These are phyloP conservation scores for Panicum miliaceum DNA, from an alignment of 176 grass and related monocot species.

Conservation along the genomic window DNA sequence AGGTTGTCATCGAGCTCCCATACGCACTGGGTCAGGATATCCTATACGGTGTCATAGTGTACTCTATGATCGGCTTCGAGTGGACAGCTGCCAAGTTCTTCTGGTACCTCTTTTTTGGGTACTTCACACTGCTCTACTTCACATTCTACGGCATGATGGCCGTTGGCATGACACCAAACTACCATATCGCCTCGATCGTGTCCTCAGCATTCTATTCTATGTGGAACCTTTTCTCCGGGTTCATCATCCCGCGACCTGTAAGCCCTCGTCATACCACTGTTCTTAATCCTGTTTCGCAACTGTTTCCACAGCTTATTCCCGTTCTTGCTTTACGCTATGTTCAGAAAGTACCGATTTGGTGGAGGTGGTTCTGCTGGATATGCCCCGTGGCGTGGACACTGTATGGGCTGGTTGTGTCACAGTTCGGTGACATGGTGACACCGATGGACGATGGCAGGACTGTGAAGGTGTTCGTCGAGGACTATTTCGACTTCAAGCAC, in stretches of 20 bases:
- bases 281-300: no score
- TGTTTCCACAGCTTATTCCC: no score
- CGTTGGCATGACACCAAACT: slow-evolving; percentile 50
- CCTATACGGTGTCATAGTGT: no score
- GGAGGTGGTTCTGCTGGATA: slow-evolving; percentile 34
- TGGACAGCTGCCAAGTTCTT: no score
- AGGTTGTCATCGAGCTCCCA: no score
- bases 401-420: slow-evolving; percentile 27
- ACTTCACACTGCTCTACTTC: slow-evolving; percentile 59
- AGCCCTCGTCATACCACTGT: background rate
- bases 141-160: slow-evolving; percentile 62
- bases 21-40: no score
- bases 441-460: background rate
- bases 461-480: background rate
- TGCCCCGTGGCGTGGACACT: slow-evolving; percentile 27
- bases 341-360: slow-evolving; percentile 23
- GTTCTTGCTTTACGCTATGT: no score
- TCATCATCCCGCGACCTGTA: slow-evolving; percentile 49
- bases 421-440: background rate
- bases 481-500: slow-evolving; percentile 10
- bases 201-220: slow-evolving; percentile 37
- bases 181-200: slow-evolving; percentile 31
- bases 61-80: no score
- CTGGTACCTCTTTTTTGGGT: no score
- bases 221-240: slow-evolving; percentile 59